Conservation (phyloP, 129 eudicot genomes). For the Flaveria bidentis region DNA sequence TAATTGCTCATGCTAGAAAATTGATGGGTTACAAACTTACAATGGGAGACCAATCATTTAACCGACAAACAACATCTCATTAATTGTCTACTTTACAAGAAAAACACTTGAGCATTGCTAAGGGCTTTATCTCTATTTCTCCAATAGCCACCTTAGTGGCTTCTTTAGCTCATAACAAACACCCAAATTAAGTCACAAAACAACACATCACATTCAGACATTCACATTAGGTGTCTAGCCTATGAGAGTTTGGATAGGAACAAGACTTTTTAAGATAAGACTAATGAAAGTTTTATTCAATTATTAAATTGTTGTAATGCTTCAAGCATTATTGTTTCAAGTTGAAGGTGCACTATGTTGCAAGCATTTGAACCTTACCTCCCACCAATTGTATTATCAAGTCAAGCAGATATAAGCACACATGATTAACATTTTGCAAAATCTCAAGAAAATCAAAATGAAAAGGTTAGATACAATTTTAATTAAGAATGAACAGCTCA, state of each 20-base stretch:
- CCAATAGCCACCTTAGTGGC: too few species aligned
- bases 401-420: background rate
- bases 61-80: background rate
- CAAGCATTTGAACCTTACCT: background rate
- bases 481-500: background rate
- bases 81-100: background rate
- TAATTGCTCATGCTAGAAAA: background rate
- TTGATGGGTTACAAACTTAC: slow-evolving; percentile 14
- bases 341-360: background rate
- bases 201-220: background rate
- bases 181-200: background rate
- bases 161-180: background rate
- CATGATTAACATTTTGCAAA: background rate
- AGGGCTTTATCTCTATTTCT: background rate
- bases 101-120: background rate
- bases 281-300: background rate
- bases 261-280: background rate
- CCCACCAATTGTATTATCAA: background rate
- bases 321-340: background rate
- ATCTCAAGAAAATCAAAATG: background rate
- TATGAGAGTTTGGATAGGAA: background rate
- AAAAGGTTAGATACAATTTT: background rate
- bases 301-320: background rate
- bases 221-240: background rate
- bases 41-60: slow-evolving; percentile 25